Conservation (phyloP, 2,329 filamentous ascomycete species). For the Penicillium sp. region DNA sequence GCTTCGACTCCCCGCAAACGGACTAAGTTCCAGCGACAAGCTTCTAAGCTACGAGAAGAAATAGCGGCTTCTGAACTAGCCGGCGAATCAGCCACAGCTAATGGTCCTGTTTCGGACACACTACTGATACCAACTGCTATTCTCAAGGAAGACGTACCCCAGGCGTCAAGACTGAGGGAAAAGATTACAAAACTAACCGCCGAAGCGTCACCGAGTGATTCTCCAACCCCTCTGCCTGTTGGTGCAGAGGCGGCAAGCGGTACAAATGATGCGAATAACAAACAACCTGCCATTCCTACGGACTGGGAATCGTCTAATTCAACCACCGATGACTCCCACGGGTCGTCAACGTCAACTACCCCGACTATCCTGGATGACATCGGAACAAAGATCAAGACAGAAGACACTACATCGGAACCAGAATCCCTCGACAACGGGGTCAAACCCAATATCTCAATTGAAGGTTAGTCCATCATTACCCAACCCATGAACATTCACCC, state of each 20-base stretch:
- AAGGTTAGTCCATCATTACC: constrained; percentile 10
- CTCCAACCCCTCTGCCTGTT: constrained; percentile 6
- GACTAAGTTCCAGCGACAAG: constrained; percentile 33
- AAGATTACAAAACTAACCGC: constrained; percentile 13
- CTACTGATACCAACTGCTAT: constrained; percentile 2
- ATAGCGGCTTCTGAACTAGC: constrained; percentile 33
- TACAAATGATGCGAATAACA: constrained; percentile 7
- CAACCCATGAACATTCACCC: constrained; percentile 18
- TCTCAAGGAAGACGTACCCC: constrained; percentile 1
- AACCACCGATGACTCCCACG: constrained; percentile 32
- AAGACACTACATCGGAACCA: constrained; percentile 13
- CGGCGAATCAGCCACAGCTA: constrained; percentile 20
- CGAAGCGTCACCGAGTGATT: constrained; percentile 10
- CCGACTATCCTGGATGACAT: constrained; percentile 37
- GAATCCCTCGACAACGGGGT: constrained; percentile 8
- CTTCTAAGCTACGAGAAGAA: constrained; percentile 38
- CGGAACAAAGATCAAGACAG: constrained; percentile 19
- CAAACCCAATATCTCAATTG: constrained; percentile 11
- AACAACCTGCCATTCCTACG: constrained; percentile 13
- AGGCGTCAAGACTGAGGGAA: constrained; percentile 14
- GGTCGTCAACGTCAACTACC: constrained; percentile 35
- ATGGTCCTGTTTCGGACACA: constrained; percentile 10
- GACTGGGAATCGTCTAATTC: constrained; percentile 30
- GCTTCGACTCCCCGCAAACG: constrained; percentile 33
- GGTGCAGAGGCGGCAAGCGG: constrained; percentile 5